Conservation (phyloP, 2,329 filamentous ascomycete genomes). For the Talaromyces marneffei region DNA sequence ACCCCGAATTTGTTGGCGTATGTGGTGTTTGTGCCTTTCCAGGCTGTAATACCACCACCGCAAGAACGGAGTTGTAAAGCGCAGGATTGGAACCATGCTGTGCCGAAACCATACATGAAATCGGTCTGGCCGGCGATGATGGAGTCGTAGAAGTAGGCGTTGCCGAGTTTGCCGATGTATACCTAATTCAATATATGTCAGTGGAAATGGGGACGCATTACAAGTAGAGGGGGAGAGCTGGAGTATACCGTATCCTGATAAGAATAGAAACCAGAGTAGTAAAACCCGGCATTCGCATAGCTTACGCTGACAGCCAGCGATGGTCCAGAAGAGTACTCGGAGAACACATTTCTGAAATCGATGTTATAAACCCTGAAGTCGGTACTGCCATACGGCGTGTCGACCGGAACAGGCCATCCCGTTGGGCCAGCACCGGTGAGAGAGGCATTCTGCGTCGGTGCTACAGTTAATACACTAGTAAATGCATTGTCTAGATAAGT, state of each 20-base stretch:
- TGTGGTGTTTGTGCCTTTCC: slow-evolving; percentile 63
- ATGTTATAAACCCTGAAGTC: slow-evolving; percentile 64
- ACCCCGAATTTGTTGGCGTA: slow-evolving; percentile 62
- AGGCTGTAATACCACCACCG: slow-evolving; percentile 62
- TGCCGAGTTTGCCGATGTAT: slow-evolving; percentile 61
- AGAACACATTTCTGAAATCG: slow-evolving; percentile 58
- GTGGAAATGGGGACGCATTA: too few species aligned
- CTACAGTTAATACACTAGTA: slow-evolving; percentile 57
- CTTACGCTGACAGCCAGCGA: slow-evolving; percentile 56
- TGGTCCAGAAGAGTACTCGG: slow-evolving; percentile 50
- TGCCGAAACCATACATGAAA: slow-evolving; percentile 65
- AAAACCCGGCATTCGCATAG: slow-evolving; percentile 62
- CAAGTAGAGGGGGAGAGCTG: too few species aligned
- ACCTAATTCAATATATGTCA: slow-evolving; percentile 28
- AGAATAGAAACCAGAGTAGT: slow-evolving; percentile 60
- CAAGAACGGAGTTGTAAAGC: slow-evolving; percentile 54
- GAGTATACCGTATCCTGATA: slow-evolving; percentile 58
- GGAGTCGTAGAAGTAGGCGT: slow-evolving; percentile 57
- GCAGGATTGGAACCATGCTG: slow-evolving; percentile 54
- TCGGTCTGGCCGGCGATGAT: slow-evolving; percentile 62
- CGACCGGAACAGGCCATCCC: slow-evolving; percentile 54
- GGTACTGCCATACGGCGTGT: slow-evolving; percentile 57
- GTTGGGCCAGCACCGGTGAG: slow-evolving; percentile 58
- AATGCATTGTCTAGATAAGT: slow-evolving; percentile 54
- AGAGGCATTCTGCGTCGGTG: slow-evolving; percentile 58